Base-by-base conservation (phyloP, 2,329 filamentous ascomycete genomes). In the Pseudocercospora fijiensis region DNA sequence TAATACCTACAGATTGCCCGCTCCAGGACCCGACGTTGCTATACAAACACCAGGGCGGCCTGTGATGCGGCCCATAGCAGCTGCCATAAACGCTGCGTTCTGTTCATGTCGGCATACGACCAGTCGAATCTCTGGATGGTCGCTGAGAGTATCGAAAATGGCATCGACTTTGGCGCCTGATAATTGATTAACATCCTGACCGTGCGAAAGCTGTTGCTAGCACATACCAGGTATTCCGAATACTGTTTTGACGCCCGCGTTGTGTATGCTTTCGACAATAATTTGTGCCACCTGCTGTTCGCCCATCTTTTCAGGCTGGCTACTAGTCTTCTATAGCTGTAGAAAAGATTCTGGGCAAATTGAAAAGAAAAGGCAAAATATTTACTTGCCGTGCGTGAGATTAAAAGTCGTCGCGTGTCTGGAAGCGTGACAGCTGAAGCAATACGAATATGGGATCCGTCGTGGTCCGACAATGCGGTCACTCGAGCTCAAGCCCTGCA, bases 21-120 rank as follows among this genome's bases (percentile, higher is more conserved):
- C 80, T 13, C 81, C 81, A 0, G 81, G 81, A 0, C 80, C 81
- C 11, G 78, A 81, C 2, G 81, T 83, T 18, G 78, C 80, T 52
- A 82, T 78, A 69, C 77, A 80, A 0, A 82, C 80, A 10, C 80
- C 80, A 3, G 80, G 79, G 2, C 73, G 72, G 18, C 80, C 80
- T 0, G 80, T 82, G 62, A 83, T 78, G 28, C 79, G 74, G 10
- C 81, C 81, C 22, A 79, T 73, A 0, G 79, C 81, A 2, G 79
- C 79, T 20, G 81, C 80, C 74, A 83, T 83, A 72, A 83, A 81
- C 6, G 80, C 80, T 16, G 80, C 80, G 68, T 83, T 83, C 62
- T 83, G 81, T 68, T 83, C 81, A 65, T 83, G 81, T 16, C 81
- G 75, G 63, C 79, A 81, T 11, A 83, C 78, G 24, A 83, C 73